Evolutionary conservation across 805 yeast species (phyloP).

Genomic region (Nakazawaea siamensis): DNA sequence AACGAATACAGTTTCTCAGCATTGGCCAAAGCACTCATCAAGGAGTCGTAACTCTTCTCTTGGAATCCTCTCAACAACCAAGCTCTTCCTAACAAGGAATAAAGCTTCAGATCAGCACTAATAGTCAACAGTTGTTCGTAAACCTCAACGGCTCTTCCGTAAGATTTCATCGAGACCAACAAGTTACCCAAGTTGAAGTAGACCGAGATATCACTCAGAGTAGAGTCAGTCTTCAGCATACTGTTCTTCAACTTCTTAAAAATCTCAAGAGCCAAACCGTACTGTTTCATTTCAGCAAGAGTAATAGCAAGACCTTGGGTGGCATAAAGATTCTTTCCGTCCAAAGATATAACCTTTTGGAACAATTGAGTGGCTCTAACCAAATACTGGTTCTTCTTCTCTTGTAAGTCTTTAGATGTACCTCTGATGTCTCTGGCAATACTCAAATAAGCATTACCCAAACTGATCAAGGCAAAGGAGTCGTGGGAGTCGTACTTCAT

Average conservation of each 20-base stretch:
- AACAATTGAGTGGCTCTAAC: slow-evolving; percentile 87
- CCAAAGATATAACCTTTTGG: slow-evolving; percentile 80
- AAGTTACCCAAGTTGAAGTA: slow-evolving; percentile 87
- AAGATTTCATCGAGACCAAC: slow-evolving; percentile 73
- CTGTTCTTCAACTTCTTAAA: slow-evolving; percentile 79
- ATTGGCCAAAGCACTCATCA: slow-evolving; percentile 53
- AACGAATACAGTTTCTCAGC: slow-evolving; percentile 47
- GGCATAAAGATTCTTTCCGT: slow-evolving; percentile 83
- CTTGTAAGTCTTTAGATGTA: slow-evolving; percentile 39
- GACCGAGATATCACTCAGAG: slow-evolving; percentile 76
- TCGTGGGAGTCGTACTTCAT: slow-evolving; percentile 82
- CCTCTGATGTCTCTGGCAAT: slow-evolving; percentile 72
- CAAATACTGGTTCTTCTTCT: slow-evolving; percentile 64
- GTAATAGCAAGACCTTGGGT: slow-evolving; percentile 96
- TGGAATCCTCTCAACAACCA: slow-evolving; percentile 75
- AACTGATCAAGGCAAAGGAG: slow-evolving; percentile 76
- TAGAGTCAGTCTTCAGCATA: slow-evolving; percentile 17
- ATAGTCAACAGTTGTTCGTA: slow-evolving; percentile 77
- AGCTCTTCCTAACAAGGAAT: slow-evolving; percentile 74
- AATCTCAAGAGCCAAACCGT: slow-evolving; percentile 72
- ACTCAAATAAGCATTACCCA: slow-evolving; percentile 79
- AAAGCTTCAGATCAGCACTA: slow-evolving; percentile 44
- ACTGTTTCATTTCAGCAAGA: slow-evolving; percentile 76
- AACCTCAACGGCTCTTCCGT: slow-evolving; percentile 76
- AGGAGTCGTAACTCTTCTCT: slow-evolving; percentile 57